These are phyloP conservation scores for Sphaerulina musiva DNA, from an alignment of 2,329 filamentous ascomycete genomes.

Conservation along the genomic window DNA sequence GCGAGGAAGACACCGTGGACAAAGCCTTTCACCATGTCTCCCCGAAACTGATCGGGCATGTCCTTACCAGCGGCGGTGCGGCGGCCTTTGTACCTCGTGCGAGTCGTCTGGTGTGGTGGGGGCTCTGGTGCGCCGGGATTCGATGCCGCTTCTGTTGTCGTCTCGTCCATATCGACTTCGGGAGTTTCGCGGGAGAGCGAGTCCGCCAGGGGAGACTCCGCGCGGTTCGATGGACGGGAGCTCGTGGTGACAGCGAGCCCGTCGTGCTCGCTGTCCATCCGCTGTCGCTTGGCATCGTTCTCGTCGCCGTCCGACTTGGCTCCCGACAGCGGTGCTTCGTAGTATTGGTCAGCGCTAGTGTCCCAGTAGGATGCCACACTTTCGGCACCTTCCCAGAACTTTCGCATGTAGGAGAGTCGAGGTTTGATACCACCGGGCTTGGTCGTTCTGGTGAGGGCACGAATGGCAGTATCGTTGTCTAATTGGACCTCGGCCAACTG, in stretches of 20 bases:
- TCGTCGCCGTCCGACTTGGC: constrained; percentile 11
- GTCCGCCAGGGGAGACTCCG: background rate
- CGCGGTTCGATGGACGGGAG: background rate
- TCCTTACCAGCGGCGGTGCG: constrained; percentile 52
- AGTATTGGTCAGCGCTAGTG: constrained; percentile 52
- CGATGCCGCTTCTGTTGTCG: background rate
- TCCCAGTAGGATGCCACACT: constrained; percentile 59
- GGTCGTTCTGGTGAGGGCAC: constrained; percentile 48
- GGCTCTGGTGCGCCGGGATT: constrained; percentile 2
- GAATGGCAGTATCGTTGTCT: constrained; percentile 53
- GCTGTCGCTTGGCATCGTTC: constrained; percentile 25
- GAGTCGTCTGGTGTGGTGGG: constrained; percentile 8
- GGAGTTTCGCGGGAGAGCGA: background rate
- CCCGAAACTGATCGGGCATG: constrained; percentile 54
- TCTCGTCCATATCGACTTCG: background rate
- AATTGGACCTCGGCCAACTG: constrained; percentile 47
- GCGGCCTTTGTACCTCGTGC: constrained; percentile 49
- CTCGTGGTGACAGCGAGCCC: constrained; percentile 8
- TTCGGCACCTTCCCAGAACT: constrained; percentile 55
- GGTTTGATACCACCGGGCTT: constrained; percentile 39
- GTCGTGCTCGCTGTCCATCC: constrained; percentile 16
- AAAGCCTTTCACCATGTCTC: constrained; percentile 51
- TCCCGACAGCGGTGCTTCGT: constrained; percentile 28
- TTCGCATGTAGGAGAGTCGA: constrained; percentile 51
- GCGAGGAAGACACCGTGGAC: constrained; percentile 54